Percentiles rank a stretch among this genome's conserved stretches.
Evolutionary conservation across 2,329 filamentous ascomycete species (phyloP).

Genomic region (Colletotrichum zoysiae): DNA sequence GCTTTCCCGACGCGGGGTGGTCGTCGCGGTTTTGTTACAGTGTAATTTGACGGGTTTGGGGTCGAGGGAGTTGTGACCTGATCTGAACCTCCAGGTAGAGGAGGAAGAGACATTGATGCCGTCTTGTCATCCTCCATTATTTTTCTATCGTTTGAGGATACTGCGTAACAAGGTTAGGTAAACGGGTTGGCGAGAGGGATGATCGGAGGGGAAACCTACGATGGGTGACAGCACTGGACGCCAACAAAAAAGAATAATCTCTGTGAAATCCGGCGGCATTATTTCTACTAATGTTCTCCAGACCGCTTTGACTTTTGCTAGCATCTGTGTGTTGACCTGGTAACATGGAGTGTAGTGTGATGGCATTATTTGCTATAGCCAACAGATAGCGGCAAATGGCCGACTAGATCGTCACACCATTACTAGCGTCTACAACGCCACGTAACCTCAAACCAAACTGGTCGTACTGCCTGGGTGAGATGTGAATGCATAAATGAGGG

Average conservation of each 20-base stretch:
- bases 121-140: conserved; percentile 12
- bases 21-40: conserved; percentile 5
- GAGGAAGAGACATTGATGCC: not conserved
- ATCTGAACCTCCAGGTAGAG: not conserved
- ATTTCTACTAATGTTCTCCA: conserved; percentile 14
- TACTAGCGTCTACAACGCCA: not conserved
- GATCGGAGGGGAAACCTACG: not conserved
- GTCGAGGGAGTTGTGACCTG: not conserved
- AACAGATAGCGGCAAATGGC: not conserved
- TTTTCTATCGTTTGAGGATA: not conserved
- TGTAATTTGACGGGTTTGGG: not conserved
- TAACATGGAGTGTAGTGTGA: not conserved
- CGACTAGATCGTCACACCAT: not conserved
- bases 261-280: not conserved
- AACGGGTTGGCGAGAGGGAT: not conserved
- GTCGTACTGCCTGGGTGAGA: not conserved
- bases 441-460: not conserved
- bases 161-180: not conserved
- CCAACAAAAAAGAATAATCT: not conserved
- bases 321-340: not conserved
- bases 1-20: conserved; percentile 14
- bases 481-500: not conserved
- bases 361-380: not conserved
- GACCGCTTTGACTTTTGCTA: not conserved
- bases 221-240: not conserved